phyloP scores from a whole-genome alignment of 2,329 filamentous ascomycete species.

The Exophiala sp. region DNA sequence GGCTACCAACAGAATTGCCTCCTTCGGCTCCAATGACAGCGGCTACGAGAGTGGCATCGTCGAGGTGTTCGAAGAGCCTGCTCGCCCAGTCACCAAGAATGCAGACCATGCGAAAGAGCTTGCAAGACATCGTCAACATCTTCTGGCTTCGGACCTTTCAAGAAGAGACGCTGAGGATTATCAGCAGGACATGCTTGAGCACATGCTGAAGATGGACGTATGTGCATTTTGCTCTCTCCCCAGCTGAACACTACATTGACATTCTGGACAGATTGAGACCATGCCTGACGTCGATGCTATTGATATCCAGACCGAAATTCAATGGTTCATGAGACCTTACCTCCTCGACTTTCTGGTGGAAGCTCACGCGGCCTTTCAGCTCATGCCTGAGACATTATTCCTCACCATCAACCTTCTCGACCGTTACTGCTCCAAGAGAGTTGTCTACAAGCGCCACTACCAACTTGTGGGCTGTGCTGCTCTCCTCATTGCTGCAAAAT shows the following conservation, averaged over 20 bases:
- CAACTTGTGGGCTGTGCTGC: slow-evolving; percentile 95
- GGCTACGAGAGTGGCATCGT: slow-evolving; percentile 65
- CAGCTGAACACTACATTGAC: slow-evolving; percentile 28
- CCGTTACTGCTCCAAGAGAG: slow-evolving; percentile 92
- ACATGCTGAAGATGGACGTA: slow-evolving; percentile 92
- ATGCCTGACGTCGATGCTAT: slow-evolving; percentile 95
- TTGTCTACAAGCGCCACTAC: slow-evolving; percentile 99
- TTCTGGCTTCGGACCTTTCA: slow-evolving; percentile 83
- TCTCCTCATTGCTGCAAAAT: slow-evolving; percentile 94
- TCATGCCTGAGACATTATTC: slow-evolving; percentile 91
- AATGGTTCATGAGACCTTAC: slow-evolving; percentile 99
- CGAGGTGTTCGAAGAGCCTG: slow-evolving; percentile 49
- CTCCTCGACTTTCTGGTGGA: slow-evolving; percentile 97
- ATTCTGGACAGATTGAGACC: slow-evolving; percentile 62
- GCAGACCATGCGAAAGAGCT: slow-evolving; percentile 72
- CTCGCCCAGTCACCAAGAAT: slow-evolving; percentile 48
- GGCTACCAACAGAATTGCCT: slow-evolving; percentile 49
- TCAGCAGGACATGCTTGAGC: slow-evolving; percentile 84
- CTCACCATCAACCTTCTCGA: slow-evolving; percentile 94
- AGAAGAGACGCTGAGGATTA: slow-evolving; percentile 82
- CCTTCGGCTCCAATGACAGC: slow-evolving; percentile 48
- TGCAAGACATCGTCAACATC: slow-evolving; percentile 76
- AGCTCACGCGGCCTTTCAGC: slow-evolving; percentile 88
- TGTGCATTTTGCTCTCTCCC: slow-evolving; percentile 29
- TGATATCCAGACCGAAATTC: slow-evolving; percentile 97